These are phyloP conservation scores for Fusarium austroafricanum DNA, from an alignment of 2,329 filamentous ascomycete species.

Conservation along the genomic window DNA sequence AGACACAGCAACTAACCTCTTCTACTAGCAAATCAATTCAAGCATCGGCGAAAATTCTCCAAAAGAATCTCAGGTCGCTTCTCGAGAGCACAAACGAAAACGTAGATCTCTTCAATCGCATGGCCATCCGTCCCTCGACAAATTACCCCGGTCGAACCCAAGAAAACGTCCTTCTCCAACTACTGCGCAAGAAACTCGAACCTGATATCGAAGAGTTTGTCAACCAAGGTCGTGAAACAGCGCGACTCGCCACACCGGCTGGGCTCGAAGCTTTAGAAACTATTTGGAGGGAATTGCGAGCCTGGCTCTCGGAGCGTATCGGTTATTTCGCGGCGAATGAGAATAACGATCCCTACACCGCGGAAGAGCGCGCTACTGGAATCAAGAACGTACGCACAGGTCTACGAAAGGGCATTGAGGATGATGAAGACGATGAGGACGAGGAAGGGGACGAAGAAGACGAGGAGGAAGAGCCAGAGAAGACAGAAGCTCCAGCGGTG, in stretches of 20 bases:
- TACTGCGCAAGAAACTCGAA: slow-evolving; percentile 87
- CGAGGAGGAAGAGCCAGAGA: slow-evolving; percentile 5
- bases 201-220: slow-evolving; percentile 81
- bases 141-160: slow-evolving; percentile 78
- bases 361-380: slow-evolving; percentile 74
- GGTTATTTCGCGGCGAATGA: slow-evolving; percentile 57
- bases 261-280: slow-evolving; percentile 59
- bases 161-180: slow-evolving; percentile 72
- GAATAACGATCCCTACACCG: slow-evolving; percentile 73
- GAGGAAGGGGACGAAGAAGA: slow-evolving; percentile 61
- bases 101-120: slow-evolving; percentile 72
- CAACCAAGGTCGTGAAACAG: slow-evolving; percentile 67
- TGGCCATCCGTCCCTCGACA: slow-evolving; percentile 80
- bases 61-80: slow-evolving; percentile 75
- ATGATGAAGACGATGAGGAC: slow-evolving; percentile 65
- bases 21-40: slow-evolving; percentile 73
- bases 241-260: slow-evolving; percentile 57
- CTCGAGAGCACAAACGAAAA: slow-evolving; percentile 74
- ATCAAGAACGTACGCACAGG: slow-evolving; percentile 79
- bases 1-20: slow-evolving; percentile 12
- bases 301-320: slow-evolving; percentile 57
- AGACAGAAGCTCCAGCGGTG: slow-evolving; percentile 9
- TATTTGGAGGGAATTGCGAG: slow-evolving; percentile 65
- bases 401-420: slow-evolving; percentile 66
- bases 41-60: slow-evolving; percentile 77